Evolutionary conservation across 176 grass and related monocot genomes (phyloP).

Genomic region (Carex parvula): DNA sequence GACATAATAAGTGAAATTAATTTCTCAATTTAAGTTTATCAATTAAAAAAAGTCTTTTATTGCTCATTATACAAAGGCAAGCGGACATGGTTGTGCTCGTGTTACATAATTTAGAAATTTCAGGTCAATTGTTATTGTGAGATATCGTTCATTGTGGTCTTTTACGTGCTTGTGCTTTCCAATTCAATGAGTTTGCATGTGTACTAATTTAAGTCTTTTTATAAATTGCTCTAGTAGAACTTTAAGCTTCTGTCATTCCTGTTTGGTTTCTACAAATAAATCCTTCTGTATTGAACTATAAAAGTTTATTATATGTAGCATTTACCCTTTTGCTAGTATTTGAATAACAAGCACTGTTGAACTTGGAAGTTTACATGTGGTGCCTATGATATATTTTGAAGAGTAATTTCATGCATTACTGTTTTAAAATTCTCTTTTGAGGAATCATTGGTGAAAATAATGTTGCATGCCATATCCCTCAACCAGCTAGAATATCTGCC

Average conservation of each 20-base stretch:
- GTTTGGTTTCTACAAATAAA: not conserved
- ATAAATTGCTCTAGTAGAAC: not conserved
- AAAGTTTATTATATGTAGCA: not conserved
- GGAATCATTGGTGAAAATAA: not conserved
- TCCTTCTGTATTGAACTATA: not conserved
- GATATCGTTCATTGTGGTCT: not conserved
- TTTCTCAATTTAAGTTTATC: not conserved
- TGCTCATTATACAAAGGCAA: not conserved
- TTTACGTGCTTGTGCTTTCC: not conserved
- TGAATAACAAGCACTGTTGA: not conserved
- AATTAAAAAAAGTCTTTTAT: not conserved
- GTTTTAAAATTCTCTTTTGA: not conserved
- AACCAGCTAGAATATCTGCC: not conserved
- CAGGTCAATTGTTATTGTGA: not conserved
- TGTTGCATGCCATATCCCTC: not conserved
- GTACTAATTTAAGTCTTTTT: not conserved
- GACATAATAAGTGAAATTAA: conserved; percentile 3
- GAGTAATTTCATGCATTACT: not conserved
- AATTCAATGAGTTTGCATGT: not conserved
- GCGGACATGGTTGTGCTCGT: not conserved
- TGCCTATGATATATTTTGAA: not conserved
- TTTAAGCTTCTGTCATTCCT: not conserved
- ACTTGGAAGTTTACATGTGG: not conserved
- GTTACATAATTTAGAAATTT: not conserved
- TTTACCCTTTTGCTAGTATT: too few relatives aligned